Percentiles rank a stretch among this genome's conserved stretches.
Evolutionary conservation across 257 asterid species (phyloP).

Genomic region (Solanum clarkiae): DNA sequence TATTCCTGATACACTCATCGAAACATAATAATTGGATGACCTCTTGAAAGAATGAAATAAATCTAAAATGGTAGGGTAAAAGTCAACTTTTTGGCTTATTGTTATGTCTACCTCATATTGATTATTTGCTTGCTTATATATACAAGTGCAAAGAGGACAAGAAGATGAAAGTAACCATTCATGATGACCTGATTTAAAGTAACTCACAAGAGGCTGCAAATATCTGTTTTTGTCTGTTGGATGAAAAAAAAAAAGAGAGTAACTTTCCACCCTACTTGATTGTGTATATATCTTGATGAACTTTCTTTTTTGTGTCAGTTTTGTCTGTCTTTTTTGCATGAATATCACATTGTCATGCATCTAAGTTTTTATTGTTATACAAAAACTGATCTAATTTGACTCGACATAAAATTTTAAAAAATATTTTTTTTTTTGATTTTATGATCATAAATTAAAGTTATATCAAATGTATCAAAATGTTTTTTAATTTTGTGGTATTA

Average conservation of each 20-base stretch:
- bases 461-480: too few species aligned
- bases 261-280: neutral
- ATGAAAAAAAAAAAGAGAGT: neutral
- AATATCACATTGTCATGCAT: neutral
- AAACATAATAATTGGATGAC: neutral
- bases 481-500: too few species aligned
- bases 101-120: neutral
- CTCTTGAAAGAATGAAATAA: neutral
- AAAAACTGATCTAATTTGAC: too few species aligned
- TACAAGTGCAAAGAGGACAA: neutral
- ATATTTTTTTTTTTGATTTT: too few species aligned
- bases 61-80: neutral
- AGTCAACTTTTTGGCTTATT: neutral
- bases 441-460: too few species aligned
- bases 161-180: neutral
- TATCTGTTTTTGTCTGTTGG: neutral
- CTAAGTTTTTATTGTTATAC: neutral
- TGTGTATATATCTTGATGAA: neutral
- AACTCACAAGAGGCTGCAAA: neutral
- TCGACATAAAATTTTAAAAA: too few species aligned
- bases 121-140: neutral
- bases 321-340: neutral
- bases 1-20: neutral
- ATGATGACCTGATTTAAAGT: neutral
- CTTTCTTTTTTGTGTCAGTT: neutral